These are phyloP conservation scores for Penicillium digitatum DNA, from an alignment of 2,329 filamentous ascomycete genomes.

Conservation along the genomic window DNA sequence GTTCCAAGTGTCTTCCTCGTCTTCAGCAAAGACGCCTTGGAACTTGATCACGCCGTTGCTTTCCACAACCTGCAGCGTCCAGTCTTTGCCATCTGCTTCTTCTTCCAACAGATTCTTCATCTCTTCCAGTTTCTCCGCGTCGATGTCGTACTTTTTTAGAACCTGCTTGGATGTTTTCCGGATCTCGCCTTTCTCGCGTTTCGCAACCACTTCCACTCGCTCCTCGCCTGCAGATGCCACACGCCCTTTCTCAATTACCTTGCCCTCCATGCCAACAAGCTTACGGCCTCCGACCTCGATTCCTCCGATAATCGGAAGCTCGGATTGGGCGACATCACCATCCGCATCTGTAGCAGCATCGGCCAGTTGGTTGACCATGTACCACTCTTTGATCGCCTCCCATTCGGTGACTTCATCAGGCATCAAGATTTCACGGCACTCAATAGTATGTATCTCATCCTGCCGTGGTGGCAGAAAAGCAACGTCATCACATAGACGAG, in stretches of 20 bases:
- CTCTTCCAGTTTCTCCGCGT: constrained; percentile 63
- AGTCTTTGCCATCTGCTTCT: constrained; percentile 66
- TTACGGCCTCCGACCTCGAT: constrained; percentile 57
- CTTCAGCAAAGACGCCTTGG: constrained; percentile 63
- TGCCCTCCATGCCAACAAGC: constrained; percentile 54
- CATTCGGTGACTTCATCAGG: constrained; percentile 53
- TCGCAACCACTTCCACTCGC: constrained; percentile 48
- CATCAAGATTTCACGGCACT: constrained; percentile 66
- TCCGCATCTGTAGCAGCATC: constrained; percentile 24
- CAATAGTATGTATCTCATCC: constrained; percentile 70
- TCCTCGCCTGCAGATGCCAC: constrained; percentile 52
- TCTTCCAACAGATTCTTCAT: constrained; percentile 65
- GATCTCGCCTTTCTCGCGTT: constrained; percentile 59
- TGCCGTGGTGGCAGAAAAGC: constrained; percentile 80
- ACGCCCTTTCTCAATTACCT: constrained; percentile 55
- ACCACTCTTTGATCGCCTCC: constrained; percentile 39
- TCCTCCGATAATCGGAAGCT: constrained; percentile 51
- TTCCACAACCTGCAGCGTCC: constrained; percentile 78
- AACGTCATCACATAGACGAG: constrained; percentile 78
- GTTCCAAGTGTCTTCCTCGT: constrained; percentile 47
- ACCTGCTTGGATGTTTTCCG: constrained; percentile 62
- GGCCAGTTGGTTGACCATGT: constrained; percentile 31
- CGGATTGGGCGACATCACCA: constrained; percentile 10
- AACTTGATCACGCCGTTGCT: constrained; percentile 63
- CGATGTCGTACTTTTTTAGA: constrained; percentile 63